Percentiles rank a stretch among this genome's conserved stretches.
Evolutionary conservation across 805 yeast genomes (phyloP).

Genomic region (Wickerhamomyces hampshirensis): DNA sequence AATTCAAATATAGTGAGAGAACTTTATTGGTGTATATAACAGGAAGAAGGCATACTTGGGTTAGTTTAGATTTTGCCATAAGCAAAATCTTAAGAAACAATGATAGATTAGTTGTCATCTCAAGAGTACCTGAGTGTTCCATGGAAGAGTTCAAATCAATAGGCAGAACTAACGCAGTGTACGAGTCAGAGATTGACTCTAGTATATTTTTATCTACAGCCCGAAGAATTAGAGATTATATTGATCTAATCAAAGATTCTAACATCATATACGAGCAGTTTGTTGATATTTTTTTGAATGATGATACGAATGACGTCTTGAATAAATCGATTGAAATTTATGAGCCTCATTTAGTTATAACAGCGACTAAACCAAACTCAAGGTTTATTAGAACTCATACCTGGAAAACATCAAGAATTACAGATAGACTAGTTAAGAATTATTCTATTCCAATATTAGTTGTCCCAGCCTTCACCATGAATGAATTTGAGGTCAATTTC

Average conservation of each 20-base stretch:
- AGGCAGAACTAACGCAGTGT: background rate
- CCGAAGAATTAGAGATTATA: slow-evolving; percentile 31
- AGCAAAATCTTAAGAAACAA: slow-evolving; percentile 53
- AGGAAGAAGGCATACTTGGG: slow-evolving; percentile 80
- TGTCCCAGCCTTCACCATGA: slow-evolving; percentile 58
- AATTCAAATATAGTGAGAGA: slow-evolving; percentile 25
- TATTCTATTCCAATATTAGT: slow-evolving; percentile 64
- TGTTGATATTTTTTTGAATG: slow-evolving; percentile 57
- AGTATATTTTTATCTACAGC: slow-evolving; percentile 1
- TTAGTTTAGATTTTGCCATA: slow-evolving; percentile 68
- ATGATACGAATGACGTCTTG: slow-evolving; percentile 46
- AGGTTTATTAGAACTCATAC: slow-evolving; percentile 45
- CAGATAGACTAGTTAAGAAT: slow-evolving; percentile 60
- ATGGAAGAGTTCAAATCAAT: slow-evolving; percentile 3
- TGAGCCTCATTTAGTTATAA: slow-evolving; percentile 53
- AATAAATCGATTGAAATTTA: slow-evolving; percentile 57
- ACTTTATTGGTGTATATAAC: slow-evolving; percentile 58
- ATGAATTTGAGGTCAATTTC: slow-evolving; percentile 42
- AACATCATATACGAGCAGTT: slow-evolving; percentile 41
- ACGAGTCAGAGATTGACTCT: slow-evolving; percentile 3
- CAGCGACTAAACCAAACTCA: slow-evolving; percentile 46
- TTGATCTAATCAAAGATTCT: slow-evolving; percentile 22
- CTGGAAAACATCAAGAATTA: slow-evolving; percentile 57
- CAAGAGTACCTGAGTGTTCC: slow-evolving; percentile 37
- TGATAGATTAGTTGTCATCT: slow-evolving; percentile 59